Base-by-base conservation (phyloP, 331 rosid species). In the Spiraea crenata region DNA sequence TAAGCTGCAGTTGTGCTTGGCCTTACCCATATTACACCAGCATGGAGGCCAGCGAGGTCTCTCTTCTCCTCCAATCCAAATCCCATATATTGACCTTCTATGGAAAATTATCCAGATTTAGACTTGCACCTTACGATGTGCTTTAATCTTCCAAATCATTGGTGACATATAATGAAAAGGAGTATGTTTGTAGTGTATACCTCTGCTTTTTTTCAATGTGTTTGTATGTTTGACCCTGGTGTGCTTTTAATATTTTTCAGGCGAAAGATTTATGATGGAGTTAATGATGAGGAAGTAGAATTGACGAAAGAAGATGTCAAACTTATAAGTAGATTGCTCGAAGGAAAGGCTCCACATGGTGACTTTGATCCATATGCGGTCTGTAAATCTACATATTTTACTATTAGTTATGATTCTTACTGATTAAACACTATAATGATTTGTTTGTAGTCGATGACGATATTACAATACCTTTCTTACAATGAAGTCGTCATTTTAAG, bases 291-390 rank as follows among this genome's bases (percentile, higher is more conserved):
- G 87, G 85, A 7, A 45, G 89, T 93, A 34, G 89, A 87, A 74
- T 67, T 91, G 47, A 86, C 91, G 37, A 86, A 85, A 70, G 82
- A 87, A 70, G 97, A 93, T 65, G 66, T 87, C 66, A 89, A 76
- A 76, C 59, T 87, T 41, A 69, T 93, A 58, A 83, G 86, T 5
- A 87, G 83, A 77, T 62, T 91, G 75, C 84, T 91, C 19, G 80
- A 83, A 76, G 89, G 87, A 67, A 86, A 51, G 78, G 96, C 99
- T 64, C 97, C 97, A 6, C 96, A 93, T 79, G 14, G 85, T 48
- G 97, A 85, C 67, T 93, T 91, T 65, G 95, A 93, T 75, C 92
- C 95, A 39, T 71, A 87, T 85, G 85, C 83, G 80, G 99, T 93
- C 5, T 20, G 90, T 82, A 70, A 65, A 66, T 70, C 55, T 2